A percentile compares a stretch with the other conserved stretches of the same genome.
These are phyloP conservation scores for Rhodocollybia butyracea DNA, from an alignment of 768 basidiomycete species.

Conservation along the genomic window DNA sequence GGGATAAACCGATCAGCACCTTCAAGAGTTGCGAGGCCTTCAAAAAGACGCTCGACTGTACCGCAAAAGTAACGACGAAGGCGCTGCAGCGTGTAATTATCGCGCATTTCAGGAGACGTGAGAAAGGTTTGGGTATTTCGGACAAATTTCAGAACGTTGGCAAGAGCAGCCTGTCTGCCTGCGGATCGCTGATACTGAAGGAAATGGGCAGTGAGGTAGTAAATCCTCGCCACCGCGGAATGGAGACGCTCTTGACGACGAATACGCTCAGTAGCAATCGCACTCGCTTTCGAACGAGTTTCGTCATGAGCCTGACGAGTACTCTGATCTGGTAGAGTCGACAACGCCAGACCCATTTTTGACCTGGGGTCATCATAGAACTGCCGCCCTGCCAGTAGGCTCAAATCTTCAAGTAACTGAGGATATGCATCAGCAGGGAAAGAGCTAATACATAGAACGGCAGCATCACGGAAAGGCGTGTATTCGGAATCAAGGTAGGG, in stretches of 20 bases:
- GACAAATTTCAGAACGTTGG: conserved; percentile 83
- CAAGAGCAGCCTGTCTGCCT: conserved; percentile 68
- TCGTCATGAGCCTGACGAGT: conserved; percentile 69
- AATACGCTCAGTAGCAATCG: conserved; percentile 48
- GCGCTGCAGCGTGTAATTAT: conserved; percentile 74
- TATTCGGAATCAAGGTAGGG: conserved; percentile 88
- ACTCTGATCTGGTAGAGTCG: conserved; percentile 29
- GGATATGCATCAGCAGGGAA: conserved; percentile 77
- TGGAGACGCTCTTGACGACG: conserved; percentile 77
- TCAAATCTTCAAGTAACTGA: conserved; percentile 80
- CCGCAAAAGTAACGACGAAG: conserved; percentile 91
- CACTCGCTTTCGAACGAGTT: conserved; percentile 43
- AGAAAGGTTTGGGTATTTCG: conserved; percentile 79
- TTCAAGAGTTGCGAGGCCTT: conserved; percentile 64
- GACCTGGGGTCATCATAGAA: conserved; percentile 73
- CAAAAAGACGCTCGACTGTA: conserved; percentile 81
- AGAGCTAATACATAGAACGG: conserved; percentile 85
- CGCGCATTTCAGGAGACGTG: conserved; percentile 65
- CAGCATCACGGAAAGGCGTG: conserved; percentile 77
- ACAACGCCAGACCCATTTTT: conserved; percentile 36
- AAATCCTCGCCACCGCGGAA: conserved; percentile 86
- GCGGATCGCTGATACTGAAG: conserved; percentile 68
- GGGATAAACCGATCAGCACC: conserved; percentile 78
- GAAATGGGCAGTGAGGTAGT: conserved; percentile 77
- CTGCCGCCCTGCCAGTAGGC: conserved; percentile 74